Evolutionary conservation across 257 asterid genomes (phyloP).

Genomic region (Primulina tabacum): DNA sequence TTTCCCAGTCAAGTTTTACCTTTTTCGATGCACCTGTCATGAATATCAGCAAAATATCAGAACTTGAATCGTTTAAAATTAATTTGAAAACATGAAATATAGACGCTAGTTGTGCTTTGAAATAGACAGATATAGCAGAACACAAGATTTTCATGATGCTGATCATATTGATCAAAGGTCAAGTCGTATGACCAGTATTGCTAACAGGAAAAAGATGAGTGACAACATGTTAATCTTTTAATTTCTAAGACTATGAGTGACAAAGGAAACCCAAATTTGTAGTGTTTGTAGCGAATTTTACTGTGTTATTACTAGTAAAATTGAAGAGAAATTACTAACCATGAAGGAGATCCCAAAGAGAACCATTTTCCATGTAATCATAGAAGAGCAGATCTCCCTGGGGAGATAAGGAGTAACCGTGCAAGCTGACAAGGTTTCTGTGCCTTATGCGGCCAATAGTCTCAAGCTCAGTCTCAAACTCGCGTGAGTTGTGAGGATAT

Average conservation of each 20-base stretch:
- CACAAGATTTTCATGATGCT: neutral
- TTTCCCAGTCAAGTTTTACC: constrained; percentile 96
- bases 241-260: neutral
- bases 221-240: neutral
- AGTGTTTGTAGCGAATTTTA: neutral
- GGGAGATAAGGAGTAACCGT: constrained; percentile 83
- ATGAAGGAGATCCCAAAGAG: constrained; percentile 99
- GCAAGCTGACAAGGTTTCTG: constrained; percentile 93
- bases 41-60: neutral
- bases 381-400: constrained; percentile 89
- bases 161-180: neutral
- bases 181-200: neutral
- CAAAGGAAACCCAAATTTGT: neutral
- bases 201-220: neutral
- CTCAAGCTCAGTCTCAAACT: constrained; percentile 89
- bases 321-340: constrained; percentile 39
- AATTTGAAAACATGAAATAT: neutral
- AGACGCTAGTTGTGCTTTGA: neutral
- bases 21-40: constrained; percentile 68
- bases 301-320: neutral
- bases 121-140: neutral
- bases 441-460: constrained; percentile 90
- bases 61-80: neutral
- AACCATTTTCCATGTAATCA: constrained; percentile 96
- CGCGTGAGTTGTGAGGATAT: constrained; percentile 52